Percentiles rank a stretch among this genome's conserved stretches.
Evolutionary conservation across 441 rosid species (phyloP).

Genomic region (Melastoma candidum): DNA sequence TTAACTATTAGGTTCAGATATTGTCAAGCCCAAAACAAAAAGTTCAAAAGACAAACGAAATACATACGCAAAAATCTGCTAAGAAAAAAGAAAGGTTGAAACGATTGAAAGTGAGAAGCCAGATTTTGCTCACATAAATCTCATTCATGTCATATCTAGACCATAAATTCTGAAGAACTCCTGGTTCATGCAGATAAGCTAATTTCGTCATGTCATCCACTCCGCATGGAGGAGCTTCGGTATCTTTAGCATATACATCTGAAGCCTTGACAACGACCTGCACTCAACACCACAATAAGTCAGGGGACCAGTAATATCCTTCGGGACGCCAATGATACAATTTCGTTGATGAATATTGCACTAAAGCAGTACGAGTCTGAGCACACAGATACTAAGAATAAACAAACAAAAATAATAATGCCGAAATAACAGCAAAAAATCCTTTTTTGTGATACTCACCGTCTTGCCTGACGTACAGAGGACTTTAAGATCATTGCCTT

Average conservation of each 20-base stretch:
- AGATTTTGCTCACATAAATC: conserved; percentile 60
- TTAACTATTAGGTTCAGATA: conserved; percentile 2
- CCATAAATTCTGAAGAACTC: conserved; percentile 68
- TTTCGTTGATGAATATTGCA: too few species aligned
- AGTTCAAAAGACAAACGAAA: too few species aligned
- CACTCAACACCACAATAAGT: not conserved
- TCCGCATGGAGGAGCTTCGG: conserved; percentile 76
- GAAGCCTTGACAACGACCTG: conserved; percentile 65
- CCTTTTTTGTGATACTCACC: conserved; percentile 27
- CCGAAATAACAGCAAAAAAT: too few species aligned
- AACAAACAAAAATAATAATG: too few species aligned
- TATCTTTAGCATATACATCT: conserved; percentile 59
- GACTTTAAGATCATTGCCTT: conserved; percentile 45
- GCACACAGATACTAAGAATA: too few species aligned
- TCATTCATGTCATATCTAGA: conserved; percentile 62
- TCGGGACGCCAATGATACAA: too few species aligned
- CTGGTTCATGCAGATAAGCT: conserved; percentile 92
- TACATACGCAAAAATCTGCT: too few species aligned
- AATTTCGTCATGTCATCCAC: conserved; percentile 97
- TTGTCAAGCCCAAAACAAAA: too few species aligned
- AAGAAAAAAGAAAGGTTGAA: too few species aligned
- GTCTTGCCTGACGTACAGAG: conserved; percentile 45
- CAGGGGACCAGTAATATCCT: too few species aligned
- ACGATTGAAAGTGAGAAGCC: too few species aligned
- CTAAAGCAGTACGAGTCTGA: too few species aligned